Conservation (phyloP, 345 rosid genomes). For the Aquilaria sinensis region DNA sequence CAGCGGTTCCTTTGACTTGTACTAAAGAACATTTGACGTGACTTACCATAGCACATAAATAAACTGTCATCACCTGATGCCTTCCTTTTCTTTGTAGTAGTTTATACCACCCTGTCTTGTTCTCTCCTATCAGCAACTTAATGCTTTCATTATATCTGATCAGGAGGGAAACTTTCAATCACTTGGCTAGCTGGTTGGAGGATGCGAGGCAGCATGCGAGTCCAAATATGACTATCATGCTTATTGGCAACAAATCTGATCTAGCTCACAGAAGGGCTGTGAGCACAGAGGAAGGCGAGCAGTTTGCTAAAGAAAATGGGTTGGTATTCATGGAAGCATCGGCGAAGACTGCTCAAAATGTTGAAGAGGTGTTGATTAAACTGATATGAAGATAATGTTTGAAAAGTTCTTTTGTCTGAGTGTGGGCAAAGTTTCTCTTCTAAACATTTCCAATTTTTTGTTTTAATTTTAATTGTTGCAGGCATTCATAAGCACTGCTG, state of each 20-base stretch:
- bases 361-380: conserved; percentile 48
- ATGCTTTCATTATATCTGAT: background rate
- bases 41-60: too few species aligned
- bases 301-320: conserved; percentile 71
- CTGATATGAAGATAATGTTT: background rate
- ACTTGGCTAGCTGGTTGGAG: conserved; percentile 72
- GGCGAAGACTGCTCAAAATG: conserved; percentile 76
- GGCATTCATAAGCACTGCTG: conserved; percentile 78
- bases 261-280: conserved; percentile 79
- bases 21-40: too few species aligned
- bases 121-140: too few species aligned
- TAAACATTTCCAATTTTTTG: background rate
- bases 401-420: background rate
- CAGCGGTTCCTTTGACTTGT: too few species aligned
- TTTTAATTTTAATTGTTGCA: conserved; percentile 12
- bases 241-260: conserved; percentile 66
- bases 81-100: too few species aligned
- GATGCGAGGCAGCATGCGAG: conserved; percentile 84
- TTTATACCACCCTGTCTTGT: too few species aligned
- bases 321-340: conserved; percentile 81
- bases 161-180: conserved; percentile 76
- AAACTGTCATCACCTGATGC: too few species aligned
- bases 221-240: conserved; percentile 77
- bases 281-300: conserved; percentile 70
- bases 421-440: too few species aligned